Evolutionary conservation across 768 basidiomycete genomes (phyloP), one percentile per base, ranked within the genome.

Genomic region (Mycena leptocephala): DNA sequence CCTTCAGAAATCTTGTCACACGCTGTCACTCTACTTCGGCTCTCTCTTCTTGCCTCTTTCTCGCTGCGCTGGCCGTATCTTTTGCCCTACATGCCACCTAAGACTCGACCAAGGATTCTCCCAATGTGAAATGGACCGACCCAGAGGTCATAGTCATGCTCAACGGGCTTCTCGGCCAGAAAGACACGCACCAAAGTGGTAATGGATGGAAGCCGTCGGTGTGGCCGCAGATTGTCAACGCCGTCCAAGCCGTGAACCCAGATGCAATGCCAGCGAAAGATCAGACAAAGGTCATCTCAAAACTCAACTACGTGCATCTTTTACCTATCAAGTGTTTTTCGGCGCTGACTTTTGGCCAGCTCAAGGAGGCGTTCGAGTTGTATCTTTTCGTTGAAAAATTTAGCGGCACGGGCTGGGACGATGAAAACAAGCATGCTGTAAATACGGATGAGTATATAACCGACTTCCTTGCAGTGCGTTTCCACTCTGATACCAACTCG

Each of bases 381-480:
- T 72, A 72, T 28, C 30, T 72, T 9, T 62, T 33, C n/a, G 46
- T 72, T 3, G 11, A 62, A 16, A 62, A 62, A 24, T 53, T 35
- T 33, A 33, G 30, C 11, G 70, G 70, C 1, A 46, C 20, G 3
- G 61, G 70, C 0, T 72, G 70, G 59, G 61, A 72, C 37, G 59
- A 63, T 14, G 70, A 62, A 20, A n/a, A 51, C 22, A 59, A 72
- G 70, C 70, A 53, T 20, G 70, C 46, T 2, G 48, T 32, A 6
- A 41, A 33, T 14, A 72, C 70, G 3, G 24, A 33, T 1, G 70
- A 63, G 14, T 51, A 63, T 37, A 63, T 72, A 6, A 3, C 48
- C 14, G 61, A 53, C 16, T 72, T 39, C 14, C 14, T 7, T 39
- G 37, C 37, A 39, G 37, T 39, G 7, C 37, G 37, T 39, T 39